Evolutionary conservation across 148 eudicot genomes (phyloP), one percentile per base, ranked within the genome.

Genomic region (Pharnaceum exiguum): DNA sequence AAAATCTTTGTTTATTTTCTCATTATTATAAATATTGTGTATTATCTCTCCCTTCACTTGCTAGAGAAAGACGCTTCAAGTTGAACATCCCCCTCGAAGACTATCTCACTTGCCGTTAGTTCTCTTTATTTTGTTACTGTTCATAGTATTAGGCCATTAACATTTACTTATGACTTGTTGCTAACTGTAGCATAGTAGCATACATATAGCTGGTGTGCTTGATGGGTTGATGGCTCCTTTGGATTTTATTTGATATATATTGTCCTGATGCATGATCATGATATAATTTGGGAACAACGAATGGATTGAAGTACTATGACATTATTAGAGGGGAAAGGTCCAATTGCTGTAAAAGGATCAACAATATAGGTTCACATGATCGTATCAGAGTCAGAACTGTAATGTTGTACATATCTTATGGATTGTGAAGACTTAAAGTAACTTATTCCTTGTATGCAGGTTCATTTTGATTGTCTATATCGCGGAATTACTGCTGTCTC

Each of bases 391-490:
- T 54, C 63, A 23, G 55, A 67, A 16, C 57, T 53, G 17, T 49
- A 45, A 26, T 17, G 17, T 12, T 17, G 16, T 47, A 21, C 35
- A 3, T n/a, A 30, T 25, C 51, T 42, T n/a, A 5, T 19, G 22
- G 32, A 22, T 38, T 46, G 16, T 32, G 6, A n/a, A n/a, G n/a
- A n/a, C n/a, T 66, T 51, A 62, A 46, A 29, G 39, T 69, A 42
- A 47, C 53, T 26, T 11, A 67, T 52, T 55, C 23, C 46, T n/a
- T 17, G n/a, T 66, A 46, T 49, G 46, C 68, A 93, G 99, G 99
- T 94, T 57, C 99, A 94, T 63, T 94, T 89, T 63, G 99, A 94
- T 47, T 94, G 99, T 63, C 37, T 86, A 13, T 94, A 94, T 63
- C 89, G 85, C 9, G 73, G 76, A 19, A 84, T 94, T 61, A 94